A percentile compares a stretch with the other conserved stretches of the same genome.
Evolutionary conservation across 164 flowering plant species (phyloP).

Genomic region (Macadamia tetraphylla): DNA sequence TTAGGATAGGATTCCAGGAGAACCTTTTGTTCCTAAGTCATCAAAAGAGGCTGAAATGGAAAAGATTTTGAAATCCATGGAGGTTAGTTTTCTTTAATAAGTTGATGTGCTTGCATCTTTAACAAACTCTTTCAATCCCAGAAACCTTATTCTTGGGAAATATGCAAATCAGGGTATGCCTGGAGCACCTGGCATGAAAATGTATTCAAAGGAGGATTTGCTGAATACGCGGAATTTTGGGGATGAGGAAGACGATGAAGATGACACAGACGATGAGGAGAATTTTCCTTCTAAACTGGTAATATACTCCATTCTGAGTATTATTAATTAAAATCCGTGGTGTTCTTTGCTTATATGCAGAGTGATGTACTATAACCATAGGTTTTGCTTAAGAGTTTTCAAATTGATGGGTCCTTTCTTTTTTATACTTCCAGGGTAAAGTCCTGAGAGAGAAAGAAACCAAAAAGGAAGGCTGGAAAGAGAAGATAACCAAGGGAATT

Average conservation of each 20-base stretch:
- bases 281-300: constrained; percentile 53
- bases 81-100: constrained; percentile 35
- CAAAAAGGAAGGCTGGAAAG: constrained; percentile 50
- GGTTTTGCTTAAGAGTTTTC: neutral
- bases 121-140: neutral
- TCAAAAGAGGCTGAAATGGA: constrained; percentile 95
- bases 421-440: constrained; percentile 45
- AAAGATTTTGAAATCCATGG: constrained; percentile 73
- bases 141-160: neutral
- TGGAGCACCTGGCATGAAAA: constrained; percentile 76
- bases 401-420: neutral
- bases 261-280: constrained; percentile 57
- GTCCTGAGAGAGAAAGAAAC: constrained; percentile 51
- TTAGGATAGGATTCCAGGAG: constrained; percentile 84
- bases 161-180: constrained; percentile 69
- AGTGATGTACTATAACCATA: too few species aligned
- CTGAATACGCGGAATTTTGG: constrained; percentile 64
- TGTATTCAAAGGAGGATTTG: constrained; percentile 88
- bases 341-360: neutral
- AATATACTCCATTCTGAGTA: neutral
- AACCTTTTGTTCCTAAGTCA: constrained; percentile 72
- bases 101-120: too few species aligned
- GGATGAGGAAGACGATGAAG: constrained; percentile 65
- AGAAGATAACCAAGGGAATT: constrained; percentile 38
- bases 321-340: neutral